Conservation (phyloP, 371 early-diverging fungal species). For the Apophysomyces elegans region DNA sequence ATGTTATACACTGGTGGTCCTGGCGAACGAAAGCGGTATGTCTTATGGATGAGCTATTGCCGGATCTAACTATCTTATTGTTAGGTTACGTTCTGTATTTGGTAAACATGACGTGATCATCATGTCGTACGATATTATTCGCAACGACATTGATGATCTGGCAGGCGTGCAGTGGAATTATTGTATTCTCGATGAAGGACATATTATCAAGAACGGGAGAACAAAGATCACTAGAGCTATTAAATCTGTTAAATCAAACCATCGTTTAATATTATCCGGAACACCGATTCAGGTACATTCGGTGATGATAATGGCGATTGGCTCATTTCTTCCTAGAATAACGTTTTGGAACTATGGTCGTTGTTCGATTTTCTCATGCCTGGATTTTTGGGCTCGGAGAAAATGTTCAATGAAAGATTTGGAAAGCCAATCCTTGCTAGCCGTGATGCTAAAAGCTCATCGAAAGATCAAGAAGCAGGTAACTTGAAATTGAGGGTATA, state of each 20-base stretch:
- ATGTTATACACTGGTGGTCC: conserved; percentile 87
- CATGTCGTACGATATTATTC: conserved; percentile 96
- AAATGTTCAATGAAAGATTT: conserved; percentile 88
- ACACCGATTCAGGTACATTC: conserved; percentile 92
- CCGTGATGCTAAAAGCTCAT: conserved; percentile 87
- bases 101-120: conserved; percentile 80
- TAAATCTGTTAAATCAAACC: conserved; percentile 82
- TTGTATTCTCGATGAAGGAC: conserved; percentile 99
- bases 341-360: conserved; percentile 97
- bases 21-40: conserved; percentile 72
- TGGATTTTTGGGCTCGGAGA: conserved; percentile 91
- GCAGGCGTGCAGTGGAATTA: conserved; percentile 86
- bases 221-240: conserved; percentile 94
- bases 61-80: neutral
- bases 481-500: conserved; percentile 12
- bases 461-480: conserved; percentile 80
- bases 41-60: neutral
- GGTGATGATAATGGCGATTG: neutral
- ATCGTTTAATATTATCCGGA: conserved; percentile 96
- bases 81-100: conserved; percentile 48
- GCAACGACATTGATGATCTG: conserved; percentile 93
- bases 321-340: conserved; percentile 65
- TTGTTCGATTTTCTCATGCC: conserved; percentile 99
- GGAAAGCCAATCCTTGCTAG: conserved; percentile 91
- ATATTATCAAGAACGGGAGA: conserved; percentile 96